A percentile compares a stretch with the other conserved stretches of the same genome.
These are phyloP conservation scores for Cerioporus squamosus DNA, from an alignment of 1,284 basidiomycete species.

Conservation along the genomic window DNA sequence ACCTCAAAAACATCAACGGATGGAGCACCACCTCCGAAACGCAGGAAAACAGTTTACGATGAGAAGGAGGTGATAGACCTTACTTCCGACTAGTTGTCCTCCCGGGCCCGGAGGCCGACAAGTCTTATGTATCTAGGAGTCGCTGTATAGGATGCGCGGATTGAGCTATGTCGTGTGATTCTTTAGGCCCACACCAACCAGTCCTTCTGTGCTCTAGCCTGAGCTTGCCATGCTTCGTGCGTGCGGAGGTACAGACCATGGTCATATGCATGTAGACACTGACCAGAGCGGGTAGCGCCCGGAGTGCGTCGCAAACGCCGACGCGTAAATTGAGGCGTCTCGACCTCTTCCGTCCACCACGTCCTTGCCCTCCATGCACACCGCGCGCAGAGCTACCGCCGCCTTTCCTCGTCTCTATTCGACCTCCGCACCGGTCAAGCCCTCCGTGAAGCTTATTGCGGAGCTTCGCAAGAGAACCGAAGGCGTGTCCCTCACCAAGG, in stretches of 20 bases:
- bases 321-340: slow-evolving; percentile 19
- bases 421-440: slow-evolving; percentile 42
- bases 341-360: background rate
- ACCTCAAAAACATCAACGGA: too few species aligned
- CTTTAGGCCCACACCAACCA: too few species aligned
- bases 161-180: too few species aligned
- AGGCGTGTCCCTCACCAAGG: slow-evolving; percentile 81
- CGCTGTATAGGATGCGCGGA: too few species aligned
- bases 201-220: too few species aligned
- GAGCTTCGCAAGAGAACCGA: slow-evolving; percentile 83
- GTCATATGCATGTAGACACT: too few species aligned
- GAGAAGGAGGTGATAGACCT: background rate
- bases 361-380: slow-evolving; percentile 20
- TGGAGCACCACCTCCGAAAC: background rate
- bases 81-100: background rate
- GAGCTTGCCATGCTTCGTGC: too few species aligned
- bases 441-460: slow-evolving; percentile 78
- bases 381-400: slow-evolving; percentile 15
- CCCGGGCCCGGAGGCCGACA: too few species aligned
- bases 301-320: background rate
- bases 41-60: background rate
- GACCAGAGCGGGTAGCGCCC: background rate
- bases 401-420: slow-evolving; percentile 41
- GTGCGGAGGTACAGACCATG: too few species aligned
- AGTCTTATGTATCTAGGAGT: too few species aligned